Percentiles rank a stretch among this genome's conserved stretches.
phyloP scores from a whole-genome alignment of 192 early-diverging fungal species.

The Chytriomyces confervae region DNA sequence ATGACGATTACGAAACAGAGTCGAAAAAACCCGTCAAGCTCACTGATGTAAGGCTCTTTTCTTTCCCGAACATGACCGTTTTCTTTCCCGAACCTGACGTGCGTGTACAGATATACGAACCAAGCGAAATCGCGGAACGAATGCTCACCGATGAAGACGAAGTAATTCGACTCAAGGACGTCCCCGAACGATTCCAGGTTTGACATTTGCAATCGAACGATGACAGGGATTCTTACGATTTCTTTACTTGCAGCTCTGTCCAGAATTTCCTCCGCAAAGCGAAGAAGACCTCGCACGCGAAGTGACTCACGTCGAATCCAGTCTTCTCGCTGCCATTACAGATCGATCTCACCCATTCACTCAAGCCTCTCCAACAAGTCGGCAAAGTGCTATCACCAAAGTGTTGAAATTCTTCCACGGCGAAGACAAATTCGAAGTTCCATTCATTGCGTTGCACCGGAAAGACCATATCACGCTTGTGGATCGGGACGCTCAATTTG shows the following conservation, averaged over 20 bases:
- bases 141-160: constrained; percentile 94
- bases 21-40: constrained; percentile 48
- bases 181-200: constrained; percentile 94
- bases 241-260: constrained; percentile 31
- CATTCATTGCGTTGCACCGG: constrained; percentile 85
- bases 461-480: constrained; percentile 86
- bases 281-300: constrained; percentile 48
- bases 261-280: constrained; percentile 37
- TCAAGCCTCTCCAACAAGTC: neutral
- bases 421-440: constrained; percentile 80
- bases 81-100: constrained; percentile 6
- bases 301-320: constrained; percentile 39
- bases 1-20: constrained; percentile 59
- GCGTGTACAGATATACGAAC: constrained; percentile 67
- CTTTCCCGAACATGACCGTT: constrained; percentile 10
- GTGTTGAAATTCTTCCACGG: constrained; percentile 75
- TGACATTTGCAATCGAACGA: neutral
- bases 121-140: constrained; percentile 81
- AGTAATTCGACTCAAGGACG: constrained; percentile 80
- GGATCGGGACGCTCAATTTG: constrained; percentile 82
- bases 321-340: constrained; percentile 11
- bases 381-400: constrained; percentile 39
- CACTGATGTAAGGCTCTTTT: constrained; percentile 54
- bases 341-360: neutral
- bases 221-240: neutral